Evolutionary conservation across 352 stramenopile species (phyloP), one percentile per base, ranked within the genome.

Genomic region (Phytophthora chlamydospora): DNA sequence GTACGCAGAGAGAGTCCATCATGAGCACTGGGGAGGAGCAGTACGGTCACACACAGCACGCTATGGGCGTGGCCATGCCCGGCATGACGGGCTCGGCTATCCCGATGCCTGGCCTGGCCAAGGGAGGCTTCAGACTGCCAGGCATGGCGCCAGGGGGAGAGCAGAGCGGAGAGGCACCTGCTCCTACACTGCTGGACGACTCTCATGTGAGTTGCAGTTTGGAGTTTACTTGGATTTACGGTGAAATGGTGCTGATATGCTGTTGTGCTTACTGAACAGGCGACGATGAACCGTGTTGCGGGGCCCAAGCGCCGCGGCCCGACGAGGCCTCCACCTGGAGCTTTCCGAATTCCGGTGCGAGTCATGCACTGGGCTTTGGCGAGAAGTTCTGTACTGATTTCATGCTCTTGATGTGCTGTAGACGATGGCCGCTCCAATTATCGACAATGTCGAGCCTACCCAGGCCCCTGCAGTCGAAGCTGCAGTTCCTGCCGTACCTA

Each of bases 11-110:
- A 4, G 68, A 73, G 46, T 89, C 82, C 34, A 93, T 93, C 40
- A 92, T 95, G 81, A 89, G 73, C 38, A 95, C 87, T 6, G 87
- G 87, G 11, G 87, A 95, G 46, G 83, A 76, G 24, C 78, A 91
- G 58, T 95, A 94, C 58, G 82, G 69, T 62, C 71, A 91, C 40
- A 78, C 58, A 17, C 74, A 88, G 46, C 78, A 89, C 44, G 71
- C 75, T 32, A 89, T 88, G 73, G 85, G 85, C 11, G 77, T 93
- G 8, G 67, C 81, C 3, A 91, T 95, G 80, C 87, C 87, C 2
- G 87, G 84, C 9, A 91, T 95, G 81, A 73, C 55, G 4, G 84
- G 83, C 0, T 83, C 82, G 4, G 87, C 83, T 6, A 86, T 95
- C 58, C 87, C 87, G 0, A 95, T 95, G 87, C 84, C 86, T 13